Conservation (phyloP, 2,329 filamentous ascomycete species). For the Sordariomycetes sp. region DNA sequence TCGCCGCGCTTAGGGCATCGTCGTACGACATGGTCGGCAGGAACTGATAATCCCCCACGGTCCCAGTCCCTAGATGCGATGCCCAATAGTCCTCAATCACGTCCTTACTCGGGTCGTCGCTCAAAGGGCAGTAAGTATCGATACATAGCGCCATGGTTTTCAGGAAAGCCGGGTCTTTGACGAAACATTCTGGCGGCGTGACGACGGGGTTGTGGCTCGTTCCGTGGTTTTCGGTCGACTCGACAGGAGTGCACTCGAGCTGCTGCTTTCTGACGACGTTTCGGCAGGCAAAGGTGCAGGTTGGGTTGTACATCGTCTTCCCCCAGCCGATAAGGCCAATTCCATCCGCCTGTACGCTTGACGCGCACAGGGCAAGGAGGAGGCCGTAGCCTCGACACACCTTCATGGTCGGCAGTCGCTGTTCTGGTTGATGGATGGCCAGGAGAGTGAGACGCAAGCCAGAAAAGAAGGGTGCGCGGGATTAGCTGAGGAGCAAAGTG, state of each 20-base stretch:
- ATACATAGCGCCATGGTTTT: conserved; percentile 20
- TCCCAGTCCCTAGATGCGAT: conserved; percentile 14
- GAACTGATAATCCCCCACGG: conserved; percentile 10
- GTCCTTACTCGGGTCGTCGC: conserved; percentile 8
- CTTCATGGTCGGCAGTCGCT: not conserved
- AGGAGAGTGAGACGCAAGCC: not conserved
- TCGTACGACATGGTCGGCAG: conserved; percentile 14
- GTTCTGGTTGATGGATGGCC: not conserved
- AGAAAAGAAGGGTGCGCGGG: not conserved
- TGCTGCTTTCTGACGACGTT: conserved; percentile 12
- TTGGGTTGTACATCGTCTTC: conserved; percentile 5
- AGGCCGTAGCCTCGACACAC: not conserved
- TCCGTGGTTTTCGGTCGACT: conserved; percentile 10
- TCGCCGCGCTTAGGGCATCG: conserved; percentile 12
- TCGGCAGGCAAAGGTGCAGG: conserved; percentile 20
- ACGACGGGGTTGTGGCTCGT: conserved; percentile 10
- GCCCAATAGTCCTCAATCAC: conserved; percentile 15
- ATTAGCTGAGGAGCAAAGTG: not conserved
- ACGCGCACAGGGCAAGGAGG: not conserved
- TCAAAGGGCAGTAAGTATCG: conserved; percentile 14
- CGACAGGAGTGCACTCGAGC: conserved; percentile 16
- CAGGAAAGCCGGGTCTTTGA: conserved; percentile 15
- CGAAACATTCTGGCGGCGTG: conserved; percentile 15
- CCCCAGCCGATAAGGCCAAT: conserved; percentile 7
- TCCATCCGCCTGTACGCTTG: conserved; percentile 3